phyloP scores from a whole-genome alignment of 75 land plant species.

The Gnetum montanum region DNA sequence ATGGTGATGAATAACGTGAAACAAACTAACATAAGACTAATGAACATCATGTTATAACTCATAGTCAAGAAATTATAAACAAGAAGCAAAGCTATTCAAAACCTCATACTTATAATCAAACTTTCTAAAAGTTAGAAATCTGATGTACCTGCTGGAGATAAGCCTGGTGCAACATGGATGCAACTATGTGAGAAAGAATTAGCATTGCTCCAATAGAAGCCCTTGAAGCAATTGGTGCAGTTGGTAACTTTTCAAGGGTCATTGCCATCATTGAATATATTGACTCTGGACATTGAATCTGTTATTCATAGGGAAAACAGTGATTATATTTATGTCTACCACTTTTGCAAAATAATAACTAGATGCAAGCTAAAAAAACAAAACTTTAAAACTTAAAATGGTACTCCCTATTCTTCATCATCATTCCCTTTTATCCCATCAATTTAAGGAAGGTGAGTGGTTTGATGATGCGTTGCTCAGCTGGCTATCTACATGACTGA shows the following conservation, averaged over 20 bases:
- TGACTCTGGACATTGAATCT: constrained; percentile 58
- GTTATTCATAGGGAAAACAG: constrained; percentile 2
- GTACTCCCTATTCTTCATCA: too few species aligned
- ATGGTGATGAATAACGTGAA: background rate
- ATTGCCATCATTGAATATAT: constrained; percentile 81
- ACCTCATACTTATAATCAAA: background rate
- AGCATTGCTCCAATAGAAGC: constrained; percentile 63
- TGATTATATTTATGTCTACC: too few species aligned
- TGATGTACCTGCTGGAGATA: constrained; percentile 24
- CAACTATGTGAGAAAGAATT: constrained; percentile 65
- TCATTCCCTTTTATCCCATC: too few species aligned
- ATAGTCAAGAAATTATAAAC: background rate
- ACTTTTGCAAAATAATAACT: too few species aligned
- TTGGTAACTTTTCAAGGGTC: constrained; percentile 65
- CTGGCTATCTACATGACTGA: too few species aligned
- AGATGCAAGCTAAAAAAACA: too few species aligned
- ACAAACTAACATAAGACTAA: background rate
- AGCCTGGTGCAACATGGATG: constrained; percentile 21
- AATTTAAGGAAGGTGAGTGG: too few species aligned
- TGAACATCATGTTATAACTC: background rate
- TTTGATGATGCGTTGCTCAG: too few species aligned
- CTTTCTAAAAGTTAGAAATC: background rate
- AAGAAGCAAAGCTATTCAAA: background rate
- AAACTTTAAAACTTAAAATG: too few species aligned
- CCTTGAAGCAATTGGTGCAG: constrained; percentile 44